Evolutionary conservation across 768 basidiomycete genomes (phyloP).

Genomic region (Boletus eberwhitei): DNA sequence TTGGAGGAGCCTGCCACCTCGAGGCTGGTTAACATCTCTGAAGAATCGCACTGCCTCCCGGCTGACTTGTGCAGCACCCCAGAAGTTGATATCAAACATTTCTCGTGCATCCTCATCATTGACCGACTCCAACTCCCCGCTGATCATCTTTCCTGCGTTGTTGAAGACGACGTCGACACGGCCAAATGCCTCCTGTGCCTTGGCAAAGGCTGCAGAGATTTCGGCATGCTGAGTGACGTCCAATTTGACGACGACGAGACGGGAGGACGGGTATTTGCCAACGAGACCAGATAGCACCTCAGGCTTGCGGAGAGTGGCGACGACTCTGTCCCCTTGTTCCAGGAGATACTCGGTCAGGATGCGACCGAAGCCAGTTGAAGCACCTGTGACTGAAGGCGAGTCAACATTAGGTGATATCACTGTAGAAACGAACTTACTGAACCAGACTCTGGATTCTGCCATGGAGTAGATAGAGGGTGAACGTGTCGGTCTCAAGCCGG

Average conservation of each 20-base stretch:
- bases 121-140: conserved; percentile 35
- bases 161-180: conserved; percentile 38
- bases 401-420: too few species aligned
- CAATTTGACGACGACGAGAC: conserved; percentile 24
- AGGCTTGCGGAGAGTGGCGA: conserved; percentile 45
- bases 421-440: neutral
- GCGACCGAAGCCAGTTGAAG: conserved; percentile 40
- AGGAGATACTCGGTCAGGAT: conserved; percentile 33
- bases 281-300: conserved; percentile 29
- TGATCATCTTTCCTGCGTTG: conserved; percentile 33
- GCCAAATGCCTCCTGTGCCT: conserved; percentile 32
- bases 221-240: conserved; percentile 31
- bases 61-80: conserved; percentile 31
- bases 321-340: conserved; percentile 33
- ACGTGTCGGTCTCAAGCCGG: too few species aligned
- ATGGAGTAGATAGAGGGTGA: neutral
- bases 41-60: too few species aligned
- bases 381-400: conserved; percentile 35
- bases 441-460: neutral
- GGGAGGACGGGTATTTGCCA: conserved; percentile 21
- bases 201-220: conserved; percentile 27
- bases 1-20: conserved; percentile 37
- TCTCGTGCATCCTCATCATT: conserved; percentile 29
- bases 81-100: conserved; percentile 39
- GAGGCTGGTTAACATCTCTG: conserved; percentile 36